phyloP scores from a whole-genome alignment of 2,329 filamentous ascomycete genomes.

The Colletotrichum chrysophilum region DNA sequence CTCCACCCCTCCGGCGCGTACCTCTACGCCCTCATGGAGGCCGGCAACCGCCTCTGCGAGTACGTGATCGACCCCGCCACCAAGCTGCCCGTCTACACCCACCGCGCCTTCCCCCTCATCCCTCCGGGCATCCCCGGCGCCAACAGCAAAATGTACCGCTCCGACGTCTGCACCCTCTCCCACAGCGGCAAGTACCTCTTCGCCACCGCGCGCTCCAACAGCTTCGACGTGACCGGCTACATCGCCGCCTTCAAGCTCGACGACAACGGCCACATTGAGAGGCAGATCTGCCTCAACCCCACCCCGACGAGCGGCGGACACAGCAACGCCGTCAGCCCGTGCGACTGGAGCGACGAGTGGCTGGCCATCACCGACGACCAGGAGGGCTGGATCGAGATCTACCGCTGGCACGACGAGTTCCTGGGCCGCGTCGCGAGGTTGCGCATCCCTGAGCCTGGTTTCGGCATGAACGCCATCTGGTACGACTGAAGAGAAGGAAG shows the following conservation, averaged over 20 bases:
- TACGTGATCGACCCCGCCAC: conserved; percentile 79
- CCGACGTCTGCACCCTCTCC: conserved; percentile 81
- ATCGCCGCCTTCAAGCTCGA: conserved; percentile 79
- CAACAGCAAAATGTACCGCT: conserved; percentile 72
- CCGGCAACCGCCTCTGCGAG: conserved; percentile 82
- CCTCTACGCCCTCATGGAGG: conserved; percentile 88
- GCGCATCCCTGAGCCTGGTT: conserved; percentile 84
- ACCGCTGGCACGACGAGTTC: conserved; percentile 84
- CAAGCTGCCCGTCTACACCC: conserved; percentile 79
- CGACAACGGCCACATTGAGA: conserved; percentile 73
- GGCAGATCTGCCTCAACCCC: conserved; percentile 80
- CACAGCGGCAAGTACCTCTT: conserved; percentile 78
- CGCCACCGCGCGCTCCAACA: conserved; percentile 82
- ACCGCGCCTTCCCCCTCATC: conserved; percentile 78
- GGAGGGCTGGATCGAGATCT: conserved; percentile 86
- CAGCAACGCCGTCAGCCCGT: conserved; percentile 85
- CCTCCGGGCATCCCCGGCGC: conserved; percentile 68
- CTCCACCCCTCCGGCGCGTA: conserved; percentile 80
- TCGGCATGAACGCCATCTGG: conserved; percentile 97
- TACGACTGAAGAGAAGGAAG: conserved; percentile 62
- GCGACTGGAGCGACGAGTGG: conserved; percentile 87
- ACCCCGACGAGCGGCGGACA: conserved; percentile 89
- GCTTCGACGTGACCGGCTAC: conserved; percentile 78
- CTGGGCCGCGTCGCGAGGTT: conserved; percentile 77
- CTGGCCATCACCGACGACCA: conserved; percentile 89